Evolutionary conservation across 495 filamentous ascomycete species (phyloP).

Genomic region (Acidomyces sp.): DNA sequence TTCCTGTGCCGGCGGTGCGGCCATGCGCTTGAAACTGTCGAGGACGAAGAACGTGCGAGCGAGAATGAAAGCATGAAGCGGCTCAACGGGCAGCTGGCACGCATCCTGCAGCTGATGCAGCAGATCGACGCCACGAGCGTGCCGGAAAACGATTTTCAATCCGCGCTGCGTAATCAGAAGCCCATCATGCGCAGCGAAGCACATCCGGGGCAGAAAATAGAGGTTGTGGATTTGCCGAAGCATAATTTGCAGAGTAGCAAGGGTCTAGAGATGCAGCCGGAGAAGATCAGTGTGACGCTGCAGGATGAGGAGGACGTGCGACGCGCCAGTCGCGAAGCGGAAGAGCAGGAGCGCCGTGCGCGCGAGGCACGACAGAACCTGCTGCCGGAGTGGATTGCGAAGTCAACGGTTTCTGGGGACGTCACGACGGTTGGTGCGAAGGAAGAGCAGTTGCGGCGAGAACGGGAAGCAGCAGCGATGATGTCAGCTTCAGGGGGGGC

Average conservation of each 20-base stretch:
- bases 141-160: constrained; percentile 76
- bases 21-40: constrained; percentile 51
- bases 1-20: constrained; percentile 79
- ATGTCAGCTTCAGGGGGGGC: no score
- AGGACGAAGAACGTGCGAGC: constrained; percentile 41
- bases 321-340: constrained; percentile 61
- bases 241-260: constrained; percentile 9
- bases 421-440: constrained; percentile 19
- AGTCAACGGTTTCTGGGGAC: constrained; percentile 57
- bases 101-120: constrained; percentile 70
- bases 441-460: constrained; percentile 12
- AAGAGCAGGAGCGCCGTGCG: constrained; percentile 52
- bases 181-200: constrained; percentile 24
- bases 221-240: constrained; percentile 16
- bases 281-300: constrained; percentile 56
- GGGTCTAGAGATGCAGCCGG: constrained; percentile 34
- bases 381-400: constrained; percentile 78
- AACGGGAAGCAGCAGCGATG: constrained; percentile 14
- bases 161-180: constrained; percentile 47
- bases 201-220: constrained; percentile 11
- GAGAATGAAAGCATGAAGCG: constrained; percentile 67
- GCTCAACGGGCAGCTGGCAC: constrained; percentile 74
- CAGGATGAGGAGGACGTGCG: constrained; percentile 63
- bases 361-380: constrained; percentile 68
- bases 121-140: constrained; percentile 73